These are phyloP conservation scores for Myrica gale DNA, from an alignment of 306 rosid genomes.

Conservation along the genomic window DNA sequence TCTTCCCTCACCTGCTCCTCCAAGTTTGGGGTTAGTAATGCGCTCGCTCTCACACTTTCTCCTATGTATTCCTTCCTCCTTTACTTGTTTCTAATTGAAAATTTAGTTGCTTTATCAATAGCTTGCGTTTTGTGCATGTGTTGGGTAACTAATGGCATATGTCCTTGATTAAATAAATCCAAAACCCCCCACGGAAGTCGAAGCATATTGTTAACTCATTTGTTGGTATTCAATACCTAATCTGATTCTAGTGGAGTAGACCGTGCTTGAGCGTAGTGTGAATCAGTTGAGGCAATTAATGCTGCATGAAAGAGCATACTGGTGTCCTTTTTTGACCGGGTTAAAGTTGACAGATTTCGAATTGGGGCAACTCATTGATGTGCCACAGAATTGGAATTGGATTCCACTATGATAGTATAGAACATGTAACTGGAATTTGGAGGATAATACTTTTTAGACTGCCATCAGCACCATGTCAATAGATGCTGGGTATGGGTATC, in stretches of 20 bases:
- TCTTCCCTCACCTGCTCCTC: constrained; percentile 57
- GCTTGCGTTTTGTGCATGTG: neutral
- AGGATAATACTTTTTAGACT: neutral
- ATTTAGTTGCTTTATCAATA: neutral
- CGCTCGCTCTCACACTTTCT: neutral
- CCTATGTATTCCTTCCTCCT: neutral
- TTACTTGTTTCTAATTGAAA: neutral
- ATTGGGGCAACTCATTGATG: neutral
- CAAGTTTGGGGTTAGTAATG: constrained; percentile 52
- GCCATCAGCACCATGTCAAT: neutral
- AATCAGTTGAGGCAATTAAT: neutral
- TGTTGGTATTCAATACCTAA: neutral
- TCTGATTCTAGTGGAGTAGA: neutral
- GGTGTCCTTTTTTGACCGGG: neutral
- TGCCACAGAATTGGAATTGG: neutral
- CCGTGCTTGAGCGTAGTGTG: neutral
- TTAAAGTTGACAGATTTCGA: neutral
- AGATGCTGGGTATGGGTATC: neutral
- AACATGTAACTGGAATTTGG: neutral
- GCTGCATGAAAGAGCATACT: neutral
- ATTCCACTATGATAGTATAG: neutral
- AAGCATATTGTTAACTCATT: neutral
- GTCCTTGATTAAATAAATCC: neutral
- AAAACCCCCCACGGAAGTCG: neutral
- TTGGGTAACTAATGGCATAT: neutral